phyloP scores from a whole-genome alignment of 2,329 filamentous ascomycete genomes.

The Cordyceps farinosa region DNA sequence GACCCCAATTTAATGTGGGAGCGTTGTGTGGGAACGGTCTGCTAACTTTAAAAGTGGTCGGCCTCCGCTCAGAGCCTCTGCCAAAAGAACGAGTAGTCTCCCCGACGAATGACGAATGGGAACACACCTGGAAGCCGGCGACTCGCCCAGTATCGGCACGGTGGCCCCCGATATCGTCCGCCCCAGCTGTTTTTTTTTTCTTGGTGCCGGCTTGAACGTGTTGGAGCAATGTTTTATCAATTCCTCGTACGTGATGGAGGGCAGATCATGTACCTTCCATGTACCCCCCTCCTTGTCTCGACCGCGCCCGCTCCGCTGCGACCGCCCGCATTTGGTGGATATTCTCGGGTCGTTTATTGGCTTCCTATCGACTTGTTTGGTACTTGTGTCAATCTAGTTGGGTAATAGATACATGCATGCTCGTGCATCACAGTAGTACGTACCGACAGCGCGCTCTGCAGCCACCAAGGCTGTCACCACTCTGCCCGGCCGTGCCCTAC shows the following conservation, averaged over 20 bases:
- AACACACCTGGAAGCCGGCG: slow-evolving; percentile 15
- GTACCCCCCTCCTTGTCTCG: slow-evolving; percentile 3
- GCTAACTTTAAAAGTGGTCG: slow-evolving; percentile 7
- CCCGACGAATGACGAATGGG: slow-evolving; percentile 16
- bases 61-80: slow-evolving; percentile 1
- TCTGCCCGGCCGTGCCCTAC: slow-evolving; percentile 10
- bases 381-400: slow-evolving; percentile 14
- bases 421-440: background rate
- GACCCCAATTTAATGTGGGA: slow-evolving; percentile 12
- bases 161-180: slow-evolving; percentile 22
- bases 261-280: slow-evolving; percentile 1
- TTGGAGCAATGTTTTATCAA: background rate
- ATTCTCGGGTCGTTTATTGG: slow-evolving; percentile 3
- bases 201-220: too few species aligned
- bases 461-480: slow-evolving; percentile 10
- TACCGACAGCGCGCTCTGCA: background rate
- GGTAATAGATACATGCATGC: slow-evolving; percentile 14
- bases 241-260: background rate
- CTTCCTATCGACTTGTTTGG: background rate
- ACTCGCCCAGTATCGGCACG: slow-evolving; percentile 22
- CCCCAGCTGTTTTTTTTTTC: slow-evolving; percentile 4
- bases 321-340: background rate
- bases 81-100: background rate
- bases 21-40: background rate
- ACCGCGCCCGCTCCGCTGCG: background rate